Evolutionary conservation across 2,329 filamentous ascomycete genomes (phyloP), one percentile per base, ranked within the genome.

Genomic region (Paraphaeosphaeria sporulosa): DNA sequence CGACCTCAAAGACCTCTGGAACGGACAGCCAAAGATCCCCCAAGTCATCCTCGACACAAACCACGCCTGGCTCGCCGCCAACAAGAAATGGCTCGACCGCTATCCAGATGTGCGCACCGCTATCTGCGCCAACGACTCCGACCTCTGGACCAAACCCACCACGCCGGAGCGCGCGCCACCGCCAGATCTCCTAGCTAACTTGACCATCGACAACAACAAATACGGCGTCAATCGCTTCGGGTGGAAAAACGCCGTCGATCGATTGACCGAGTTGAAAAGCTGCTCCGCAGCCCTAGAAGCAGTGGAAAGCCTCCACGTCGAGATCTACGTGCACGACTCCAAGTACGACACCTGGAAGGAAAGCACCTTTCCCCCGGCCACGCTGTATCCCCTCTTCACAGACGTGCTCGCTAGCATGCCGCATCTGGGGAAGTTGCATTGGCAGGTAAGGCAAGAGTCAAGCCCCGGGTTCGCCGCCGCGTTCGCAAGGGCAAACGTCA

Each of bases 201-300:
- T 61, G 4, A 34, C 51, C 13, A 58, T 61, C 43, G 34, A 58
- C 38, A 61, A 61, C 49, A 55, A 54, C 49, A 43, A 43, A 25
- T 7, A 19, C 12, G 50, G 50, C 10, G 23, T 55, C 32, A 50
- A 21, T 27, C 49, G 55, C 8, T 36, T 34, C 3, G 50, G 54
- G 2, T 61, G 59, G 59, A 50, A 23, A 10, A 51, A 58, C 25
- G 42, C 49, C 17, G 40, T 13, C 27, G 36, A 58, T 19, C 42
- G 55, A 21, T n/a, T 61, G 30, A 10, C 25, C 34, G 59, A 61
- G 38, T 46, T 61, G 10, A 55, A 40, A 19, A 23, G n/a, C 4
- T 61, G 59, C 50, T 55, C 54, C 23, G 59, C 55, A 4, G 59
- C 59, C 25, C 55, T 61, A 0, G 42, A 58, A 55, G 43, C 55